Evolutionary conservation across 768 basidiomycete species (phyloP), one percentile per base, ranked within the genome.

Genomic region (Neoboletus brunneissimus): DNA sequence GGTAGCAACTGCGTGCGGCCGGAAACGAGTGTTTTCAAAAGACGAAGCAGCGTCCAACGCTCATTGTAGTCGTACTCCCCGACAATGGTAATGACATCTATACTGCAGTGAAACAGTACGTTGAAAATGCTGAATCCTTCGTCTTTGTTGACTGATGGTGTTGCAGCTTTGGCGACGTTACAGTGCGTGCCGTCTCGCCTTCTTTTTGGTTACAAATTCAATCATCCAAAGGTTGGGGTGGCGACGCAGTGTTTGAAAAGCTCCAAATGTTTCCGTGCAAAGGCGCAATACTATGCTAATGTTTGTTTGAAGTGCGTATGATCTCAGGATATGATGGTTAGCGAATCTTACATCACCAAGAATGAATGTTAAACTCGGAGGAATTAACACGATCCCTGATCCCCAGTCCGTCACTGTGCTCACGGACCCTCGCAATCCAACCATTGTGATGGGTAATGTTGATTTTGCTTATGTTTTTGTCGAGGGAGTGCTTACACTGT

Each of bases 361-460:
- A 68, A 79, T 92, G 62, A 92, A 92, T 57, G 90, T 90, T 20
- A 92, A 93, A 68, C 76, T 92, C 0, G 91, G 90, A 15, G 91
- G 91, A 1, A 87, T 91, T 67, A 93, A 93, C 66, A 81, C 83
- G 2, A 77, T 93, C 31, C 90, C 89, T 0, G 87, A 89, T 49
- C 79, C 87, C 0, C 74, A 79, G 13, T 86, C 86, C 0, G 86
- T 88, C 2, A 76, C 81, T 0, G 78, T 82, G 9, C 74, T 93
- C 11, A 82, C 84, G 0, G 89, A 93, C 64, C 81, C 85, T 1
- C 76, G 81, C 29, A 82, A 85, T 62, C 91, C 90, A 2, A 90
- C 90, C 0, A 82, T 93, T 8, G 82, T 93, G 49, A 86, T 92
- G 81, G 91, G 89, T 80, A 73, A 53, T n/a, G 53, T 48, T 56